Evolutionary conservation across 768 basidiomycete genomes (phyloP), one percentile per base, ranked within the genome.

Genomic region (Tylopilus intermedius): DNA sequence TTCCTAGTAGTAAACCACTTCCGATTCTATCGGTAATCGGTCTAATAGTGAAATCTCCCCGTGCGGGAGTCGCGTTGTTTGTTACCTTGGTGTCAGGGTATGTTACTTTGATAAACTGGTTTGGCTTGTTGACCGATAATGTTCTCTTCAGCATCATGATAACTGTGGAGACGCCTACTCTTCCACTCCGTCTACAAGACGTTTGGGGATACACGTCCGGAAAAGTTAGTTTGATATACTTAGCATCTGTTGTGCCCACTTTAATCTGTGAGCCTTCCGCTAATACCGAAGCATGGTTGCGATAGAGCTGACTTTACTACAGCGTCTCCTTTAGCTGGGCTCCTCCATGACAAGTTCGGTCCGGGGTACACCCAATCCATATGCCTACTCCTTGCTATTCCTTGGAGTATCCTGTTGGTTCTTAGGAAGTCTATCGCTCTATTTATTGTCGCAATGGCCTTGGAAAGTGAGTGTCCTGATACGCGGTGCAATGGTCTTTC

Each of bases 291-390:
- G 13, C 6, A 4, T 11, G 14, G 9, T 27, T 10, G 11, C n/a
- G 22, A 13, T 39, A 37, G 33, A 26, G 11, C 18, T 54, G 15
- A 64, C 24, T 24, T 24, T 24, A 30, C 30, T 8, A 8, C 30
- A 87, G 84, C 85, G 0, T 75, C 80, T 8, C 77, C 83, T 1
- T 22, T 86, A 2, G 63, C 79, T n/a, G 88, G 88, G 2, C 79
- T 75, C 64, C 67, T 76, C 18, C 65, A 77, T 1, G 88, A 90
- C 62, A 72, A 71, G 45, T 59, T 70, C 8, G 86, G 86, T 8
- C 55, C 83, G 1, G 80, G 79, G 55, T 83, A 77, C 72, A 71
- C 82, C 30, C 73, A 79, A 1, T 58, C 74, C 38, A 49, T 73
- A 9, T 79, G 73, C 47, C 60, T 86, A 24, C 4, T 80, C 2